These are phyloP conservation scores for Solanum chilense DNA, from an alignment of 257 asterid genomes.

Conservation along the genomic window DNA sequence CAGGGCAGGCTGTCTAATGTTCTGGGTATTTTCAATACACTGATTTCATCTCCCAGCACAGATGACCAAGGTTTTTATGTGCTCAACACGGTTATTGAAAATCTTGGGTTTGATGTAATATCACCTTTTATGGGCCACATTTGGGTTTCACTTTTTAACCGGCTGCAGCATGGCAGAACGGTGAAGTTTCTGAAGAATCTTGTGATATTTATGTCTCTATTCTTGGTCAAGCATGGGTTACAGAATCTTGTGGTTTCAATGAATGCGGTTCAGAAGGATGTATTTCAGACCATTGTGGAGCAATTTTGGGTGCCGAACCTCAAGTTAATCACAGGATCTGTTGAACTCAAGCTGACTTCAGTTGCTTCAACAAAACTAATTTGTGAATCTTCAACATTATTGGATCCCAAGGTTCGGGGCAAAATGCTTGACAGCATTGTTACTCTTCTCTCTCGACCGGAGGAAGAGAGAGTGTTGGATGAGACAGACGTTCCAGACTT, in stretches of 20 bases:
- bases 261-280: slow-evolving; percentile 62
- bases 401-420: slow-evolving; percentile 68
- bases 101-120: slow-evolving; percentile 65
- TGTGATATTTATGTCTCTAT: slow-evolving; percentile 76
- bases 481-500: slow-evolving; percentile 87
- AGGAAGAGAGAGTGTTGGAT: slow-evolving; percentile 68
- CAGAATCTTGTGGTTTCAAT: slow-evolving; percentile 62
- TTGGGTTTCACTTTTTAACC: slow-evolving; percentile 67
- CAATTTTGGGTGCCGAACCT: slow-evolving; percentile 86
- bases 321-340: slow-evolving; percentile 56
- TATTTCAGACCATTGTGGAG: slow-evolving; percentile 49
- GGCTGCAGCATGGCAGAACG: slow-evolving; percentile 51
- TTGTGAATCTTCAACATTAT: slow-evolving; percentile 49
- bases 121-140: slow-evolving; percentile 46
- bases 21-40: slow-evolving; percentile 65
- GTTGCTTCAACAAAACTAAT: slow-evolving; percentile 76
- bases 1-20: slow-evolving; percentile 58
- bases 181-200: slow-evolving; percentile 69
- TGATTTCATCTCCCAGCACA: slow-evolving; percentile 56
- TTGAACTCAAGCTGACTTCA: slow-evolving; percentile 73
- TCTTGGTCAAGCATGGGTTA: slow-evolving; percentile 67
- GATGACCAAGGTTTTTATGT: slow-evolving; percentile 91
- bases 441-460: slow-evolving; percentile 74
- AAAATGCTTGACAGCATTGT: slow-evolving; percentile 83
- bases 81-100: slow-evolving; percentile 87